Base-by-base conservation (phyloP, 2,329 filamentous ascomycete genomes). In the Exserohilum turcica region DNA sequence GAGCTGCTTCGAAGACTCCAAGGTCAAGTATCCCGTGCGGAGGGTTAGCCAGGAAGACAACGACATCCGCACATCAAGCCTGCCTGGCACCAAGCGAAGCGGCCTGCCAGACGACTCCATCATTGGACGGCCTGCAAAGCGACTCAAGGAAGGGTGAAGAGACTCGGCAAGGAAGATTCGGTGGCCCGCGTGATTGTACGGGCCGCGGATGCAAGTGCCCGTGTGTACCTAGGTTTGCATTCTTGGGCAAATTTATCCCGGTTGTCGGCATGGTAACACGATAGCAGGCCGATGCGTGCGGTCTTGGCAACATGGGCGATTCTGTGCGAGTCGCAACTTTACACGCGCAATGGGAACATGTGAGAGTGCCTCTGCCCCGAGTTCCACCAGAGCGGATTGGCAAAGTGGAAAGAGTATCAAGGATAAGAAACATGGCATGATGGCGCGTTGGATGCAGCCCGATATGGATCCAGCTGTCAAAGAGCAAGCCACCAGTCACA, bases 11-110 rank as follows among this genome's bases (percentile, higher is more conserved):
- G 91, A 96, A 67, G 92, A 92, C 0, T 82, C 92, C 46, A 91
- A 91, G 75, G 86, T 86, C 58, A 91, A 94, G 67, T 99, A 99
- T 73, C 94, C 94, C 0, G 87, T 92, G 68, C 84, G 94, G 6
- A 85, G 93, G 43, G 92, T 99, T 35, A 96, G 89, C 65, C 88
- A 95, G 66, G 94, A 99, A 68, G 92, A 97, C 71, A 96, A 96
- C 65, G 94, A 97, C 74, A 97, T 97, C 51, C 82, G 91, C n/a
- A 92, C 90, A 0, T 87, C 88, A 37, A 96, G 91, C 73, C 75
- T 97, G 31, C 91, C 93, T 0, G 94, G 93, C 0, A 96, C 92
- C 0, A 97, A 97, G 78, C 81, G 92, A 54, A 93, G 89, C 60
- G 93, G 90, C 0, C 70, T 96, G 35, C 89, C 89, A 0, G 93